Percentiles rank a stretch among this genome's conserved stretches.
phyloP scores from a whole-genome alignment of 306 rosid species.

The Cicer cuneatum region DNA sequence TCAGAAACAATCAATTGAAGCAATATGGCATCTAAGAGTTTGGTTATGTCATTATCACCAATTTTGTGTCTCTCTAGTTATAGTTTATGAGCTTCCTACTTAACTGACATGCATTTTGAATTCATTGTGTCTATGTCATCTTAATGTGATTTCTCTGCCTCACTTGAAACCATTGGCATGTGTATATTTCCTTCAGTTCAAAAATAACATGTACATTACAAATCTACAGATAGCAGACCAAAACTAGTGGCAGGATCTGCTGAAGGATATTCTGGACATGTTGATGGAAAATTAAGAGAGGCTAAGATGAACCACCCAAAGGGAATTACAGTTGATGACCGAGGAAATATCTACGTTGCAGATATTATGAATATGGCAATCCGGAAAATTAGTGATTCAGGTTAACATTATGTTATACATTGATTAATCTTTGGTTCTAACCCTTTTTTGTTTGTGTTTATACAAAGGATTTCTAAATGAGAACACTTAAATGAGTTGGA shows the following conservation, averaged over 20 bases:
- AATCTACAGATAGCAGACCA: conserved; percentile 81
- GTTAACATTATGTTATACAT: conserved; percentile 46
- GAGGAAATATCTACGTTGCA: conserved; percentile 87
- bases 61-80: conserved; percentile 23
- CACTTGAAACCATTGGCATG: conserved; percentile 3
- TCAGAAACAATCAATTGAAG: conserved; percentile 3
- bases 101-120: conserved; percentile 26
- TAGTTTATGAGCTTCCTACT: neutral
- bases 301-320: conserved; percentile 90
- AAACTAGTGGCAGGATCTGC: conserved; percentile 85
- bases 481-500: conserved; percentile 3
- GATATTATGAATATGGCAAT: conserved; percentile 88
- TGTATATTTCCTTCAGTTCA: conserved; percentile 29
- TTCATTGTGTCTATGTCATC: neutral
- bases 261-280: conserved; percentile 84
- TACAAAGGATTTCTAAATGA: conserved; percentile 14
- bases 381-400: conserved; percentile 86
- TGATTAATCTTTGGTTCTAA: neutral
- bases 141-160: conserved; percentile 9
- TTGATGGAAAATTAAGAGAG: conserved; percentile 82
- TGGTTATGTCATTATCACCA: neutral
- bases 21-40: conserved; percentile 29
- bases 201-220: conserved; percentile 31
- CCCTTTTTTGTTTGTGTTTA: conserved; percentile 7
- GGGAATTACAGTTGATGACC: conserved; percentile 85